Base-by-base conservation (phyloP, 2,329 filamentous ascomycete species). In the Acarospora socialis region DNA sequence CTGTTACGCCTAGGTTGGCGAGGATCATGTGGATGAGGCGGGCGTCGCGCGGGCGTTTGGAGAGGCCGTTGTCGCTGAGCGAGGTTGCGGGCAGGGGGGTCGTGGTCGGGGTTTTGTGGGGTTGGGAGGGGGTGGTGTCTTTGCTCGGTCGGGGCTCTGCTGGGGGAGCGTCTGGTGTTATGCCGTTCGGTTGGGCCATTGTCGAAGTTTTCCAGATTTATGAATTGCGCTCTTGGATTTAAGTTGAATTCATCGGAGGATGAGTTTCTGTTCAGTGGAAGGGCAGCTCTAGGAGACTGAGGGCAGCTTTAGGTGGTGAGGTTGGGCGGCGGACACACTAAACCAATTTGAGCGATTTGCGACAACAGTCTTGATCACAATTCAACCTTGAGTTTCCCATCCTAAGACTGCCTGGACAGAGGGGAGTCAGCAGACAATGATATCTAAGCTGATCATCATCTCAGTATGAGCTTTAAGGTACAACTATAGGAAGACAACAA, bases 241-340 rank as follows among this genome's bases (percentile, higher is more conserved):
- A 63, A 12, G 58, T 62, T 1, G 57, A 49, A 3, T 59, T 59
- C 31, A 56, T 42, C 38, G 54, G 45, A 18, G 57, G 43, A 18
- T 55, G 47, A 44, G 10, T 38, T 43, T 36, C 44, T 36, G 14
- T 38, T 37, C 27, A 27, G 44, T 15, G 28, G 43, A 14, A 31
- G 43, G 28, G 15, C 31, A 21, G n/a, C n/a, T n/a, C n/a, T n/a
- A n/a, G n/a, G n/a, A n/a, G n/a, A 64, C 4, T 59, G 50, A 9
- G 54, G 46, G 28, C 63, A 66, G 30, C 60, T 57, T 7, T 55
- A 46, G 32, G 52, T 54, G 10, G 68, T 66, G 54, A 81, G 79
- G 43, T 78, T 77, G 39, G n/a, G n/a, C n/a, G n/a, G n/a, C n/a
- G n/a, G n/a, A n/a, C n/a, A n/a, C n/a, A n/a, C n/a, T n/a, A n/a